Evolutionary conservation across 1,284 basidiomycete species (phyloP).

Genomic region (Dichomitus squalens): DNA sequence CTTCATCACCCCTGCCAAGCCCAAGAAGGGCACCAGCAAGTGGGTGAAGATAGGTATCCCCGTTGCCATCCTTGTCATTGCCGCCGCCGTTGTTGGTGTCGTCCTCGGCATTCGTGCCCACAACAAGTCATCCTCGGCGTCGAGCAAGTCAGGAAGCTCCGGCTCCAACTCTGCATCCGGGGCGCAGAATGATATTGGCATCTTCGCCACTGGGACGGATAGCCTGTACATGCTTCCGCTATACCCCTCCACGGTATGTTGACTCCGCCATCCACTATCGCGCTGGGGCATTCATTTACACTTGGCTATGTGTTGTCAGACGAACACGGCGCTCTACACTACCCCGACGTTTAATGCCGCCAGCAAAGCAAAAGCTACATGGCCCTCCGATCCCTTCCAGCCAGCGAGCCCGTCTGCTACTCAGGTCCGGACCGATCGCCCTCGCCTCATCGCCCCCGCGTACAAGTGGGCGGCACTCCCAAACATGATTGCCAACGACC

Average conservation of each 20-base stretch:
- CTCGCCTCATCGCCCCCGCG: constrained; percentile 87
- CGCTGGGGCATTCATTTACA: not conserved
- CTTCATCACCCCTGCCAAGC: constrained; percentile 51
- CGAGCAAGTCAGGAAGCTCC: constrained; percentile 16
- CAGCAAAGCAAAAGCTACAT: constrained; percentile 52
- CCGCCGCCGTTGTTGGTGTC: constrained; percentile 79
- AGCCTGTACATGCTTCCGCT: constrained; percentile 77
- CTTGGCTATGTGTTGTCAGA: constrained; percentile 50
- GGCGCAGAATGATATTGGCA: constrained; percentile 61
- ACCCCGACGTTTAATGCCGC: constrained; percentile 70
- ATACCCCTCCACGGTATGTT: constrained; percentile 84
- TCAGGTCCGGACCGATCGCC: constrained; percentile 76
- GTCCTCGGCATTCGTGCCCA: constrained; percentile 62
- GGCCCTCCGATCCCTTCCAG: constrained; percentile 78
- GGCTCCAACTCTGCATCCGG: constrained; percentile 34
- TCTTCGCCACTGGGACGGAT: constrained; percentile 77
- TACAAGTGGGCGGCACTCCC: constrained; percentile 93
- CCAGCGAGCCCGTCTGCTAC: constrained; percentile 63
- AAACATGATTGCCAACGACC: constrained; percentile 78
- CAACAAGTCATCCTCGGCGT: constrained; percentile 44
- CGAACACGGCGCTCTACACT: constrained; percentile 77
- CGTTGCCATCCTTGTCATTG: constrained; percentile 64
- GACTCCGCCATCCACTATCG: not conserved
- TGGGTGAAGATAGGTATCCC: constrained; percentile 74
- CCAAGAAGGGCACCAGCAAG: constrained; percentile 46